These are phyloP conservation scores for Verbena officinalis DNA, from an alignment of 257 asterid genomes.

Conservation along the genomic window DNA sequence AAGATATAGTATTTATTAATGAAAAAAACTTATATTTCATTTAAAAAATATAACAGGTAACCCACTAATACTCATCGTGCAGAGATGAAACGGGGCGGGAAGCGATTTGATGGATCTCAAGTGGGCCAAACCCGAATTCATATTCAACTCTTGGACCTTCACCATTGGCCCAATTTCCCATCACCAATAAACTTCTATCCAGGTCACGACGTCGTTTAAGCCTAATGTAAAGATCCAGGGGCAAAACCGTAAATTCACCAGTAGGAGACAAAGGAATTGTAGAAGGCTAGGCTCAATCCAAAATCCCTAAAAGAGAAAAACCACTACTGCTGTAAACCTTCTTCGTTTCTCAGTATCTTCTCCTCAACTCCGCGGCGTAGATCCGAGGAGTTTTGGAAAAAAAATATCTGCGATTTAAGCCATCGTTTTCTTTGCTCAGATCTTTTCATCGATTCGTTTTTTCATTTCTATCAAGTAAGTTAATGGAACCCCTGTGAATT, in stretches of 20 bases:
- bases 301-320: constrained; percentile 33
- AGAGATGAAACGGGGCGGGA: neutral
- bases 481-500: neutral
- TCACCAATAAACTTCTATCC: neutral
- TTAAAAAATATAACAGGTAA: neutral
- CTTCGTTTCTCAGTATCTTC: neutral
- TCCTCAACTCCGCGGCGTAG: constrained; percentile 54
- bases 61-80: constrained; percentile 9
- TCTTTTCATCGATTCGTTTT: constrained; percentile 6
- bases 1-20: no score
- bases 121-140: constrained; percentile 21
- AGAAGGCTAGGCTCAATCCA: constrained; percentile 35
- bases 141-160: constrained; percentile 17
- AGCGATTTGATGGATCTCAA: constrained; percentile 6
- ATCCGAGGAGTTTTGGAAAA: constrained; percentile 51
- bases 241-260: constrained; percentile 14
- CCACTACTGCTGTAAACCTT: neutral
- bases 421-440: constrained; percentile 17
- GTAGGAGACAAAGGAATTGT: constrained; percentile 14
- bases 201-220: constrained; percentile 11
- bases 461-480: constrained; percentile 31
- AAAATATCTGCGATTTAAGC: neutral
- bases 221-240: constrained; percentile 16
- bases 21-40: neutral
- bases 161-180: constrained; percentile 2